phyloP scores from a whole-genome alignment of 192 early-diverging fungal species.

The Ramicandelaber brevisporus region DNA sequence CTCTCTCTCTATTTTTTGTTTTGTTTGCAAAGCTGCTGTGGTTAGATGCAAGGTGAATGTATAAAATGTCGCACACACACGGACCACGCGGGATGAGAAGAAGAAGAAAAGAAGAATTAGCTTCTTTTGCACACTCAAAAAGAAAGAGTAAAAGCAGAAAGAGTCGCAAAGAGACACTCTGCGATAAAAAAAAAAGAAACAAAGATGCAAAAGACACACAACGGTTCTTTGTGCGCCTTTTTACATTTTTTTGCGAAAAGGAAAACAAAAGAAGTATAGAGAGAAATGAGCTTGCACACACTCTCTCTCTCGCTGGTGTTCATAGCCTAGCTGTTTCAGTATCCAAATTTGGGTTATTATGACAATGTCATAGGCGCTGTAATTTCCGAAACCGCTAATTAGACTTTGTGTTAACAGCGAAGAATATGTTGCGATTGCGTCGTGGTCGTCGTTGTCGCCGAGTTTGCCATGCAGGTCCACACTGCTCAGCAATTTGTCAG shows the following conservation, averaged over 20 bases:
- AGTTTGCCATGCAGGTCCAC: too few relatives aligned
- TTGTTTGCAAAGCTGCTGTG: not conserved
- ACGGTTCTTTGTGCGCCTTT: not conserved
- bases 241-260: slow-evolving; percentile 3
- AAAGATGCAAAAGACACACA: not conserved
- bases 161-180: not conserved
- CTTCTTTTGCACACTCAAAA: not conserved
- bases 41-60: not conserved
- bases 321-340: too few relatives aligned
- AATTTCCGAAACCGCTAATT: too few relatives aligned
- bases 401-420: too few relatives aligned
- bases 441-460: too few relatives aligned
- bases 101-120: slow-evolving; percentile 1
- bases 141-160: slow-evolving; percentile 1
- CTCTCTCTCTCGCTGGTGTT: too few relatives aligned
- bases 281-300: too few relatives aligned
- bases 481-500: too few relatives aligned
- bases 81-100: not conserved
- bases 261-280: slow-evolving; percentile 1
- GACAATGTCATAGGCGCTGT: too few relatives aligned
- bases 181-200: not conserved
- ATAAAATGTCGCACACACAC: slow-evolving; percentile 1
- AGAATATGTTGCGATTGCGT: too few relatives aligned
- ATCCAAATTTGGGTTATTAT: too few relatives aligned
- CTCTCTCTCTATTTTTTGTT: not conserved